These are phyloP conservation scores for Phaseolus lunatus DNA, from an alignment of 306 rosid genomes.

Conservation along the genomic window DNA sequence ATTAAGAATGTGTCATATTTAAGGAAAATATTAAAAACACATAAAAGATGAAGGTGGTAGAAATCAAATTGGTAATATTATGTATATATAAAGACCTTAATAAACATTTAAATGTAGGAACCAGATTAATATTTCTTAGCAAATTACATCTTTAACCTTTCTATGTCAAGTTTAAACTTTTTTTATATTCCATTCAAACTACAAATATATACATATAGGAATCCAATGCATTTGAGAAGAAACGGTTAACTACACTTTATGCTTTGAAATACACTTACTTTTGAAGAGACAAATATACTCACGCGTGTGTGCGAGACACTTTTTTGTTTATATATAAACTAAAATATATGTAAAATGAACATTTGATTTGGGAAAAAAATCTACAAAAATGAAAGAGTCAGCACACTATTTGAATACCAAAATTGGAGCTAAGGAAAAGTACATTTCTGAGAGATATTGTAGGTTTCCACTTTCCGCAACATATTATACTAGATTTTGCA, in stretches of 20 bases:
- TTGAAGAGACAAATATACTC: no score
- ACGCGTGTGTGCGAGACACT: no score
- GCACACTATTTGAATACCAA: not conserved
- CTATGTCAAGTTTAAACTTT: no score
- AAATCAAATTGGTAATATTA: no score
- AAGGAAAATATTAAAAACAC: no score
- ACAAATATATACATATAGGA: not conserved
- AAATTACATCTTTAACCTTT: no score
- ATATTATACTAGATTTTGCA: not conserved
- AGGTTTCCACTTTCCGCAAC: not conserved
- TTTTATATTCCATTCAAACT: not conserved
- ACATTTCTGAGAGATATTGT: not conserved
- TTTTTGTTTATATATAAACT: no score
- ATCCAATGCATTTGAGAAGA: not conserved
- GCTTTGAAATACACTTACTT: not conserved
- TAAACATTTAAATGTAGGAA: no score
- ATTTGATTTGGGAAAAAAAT: not conserved
- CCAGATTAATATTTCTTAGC: no score
- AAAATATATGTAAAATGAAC: not conserved
- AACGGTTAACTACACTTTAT: not conserved
- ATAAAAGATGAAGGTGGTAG: no score
- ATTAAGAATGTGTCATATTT: no score
- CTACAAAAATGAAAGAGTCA: not conserved
- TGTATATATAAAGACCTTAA: no score
- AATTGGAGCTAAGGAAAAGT: not conserved